These are phyloP conservation scores for Fonsecaea erecta DNA, from an alignment of 2,329 filamentous ascomycete species.

Conservation along the genomic window DNA sequence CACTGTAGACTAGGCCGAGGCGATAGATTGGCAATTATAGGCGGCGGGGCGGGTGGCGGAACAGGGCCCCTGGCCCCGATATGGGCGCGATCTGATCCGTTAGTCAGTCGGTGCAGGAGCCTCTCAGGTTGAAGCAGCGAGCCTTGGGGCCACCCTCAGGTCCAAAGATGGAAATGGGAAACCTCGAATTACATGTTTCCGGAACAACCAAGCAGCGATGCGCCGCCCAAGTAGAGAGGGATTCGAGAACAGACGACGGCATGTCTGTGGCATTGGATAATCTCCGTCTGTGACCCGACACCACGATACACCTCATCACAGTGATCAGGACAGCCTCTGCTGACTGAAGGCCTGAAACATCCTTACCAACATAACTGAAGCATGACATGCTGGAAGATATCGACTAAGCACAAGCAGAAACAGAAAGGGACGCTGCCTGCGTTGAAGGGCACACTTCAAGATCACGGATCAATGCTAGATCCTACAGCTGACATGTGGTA, in stretches of 20 bases:
- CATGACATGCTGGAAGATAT: neutral
- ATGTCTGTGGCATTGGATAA: neutral
- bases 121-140: neutral
- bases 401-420: neutral
- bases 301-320: neutral
- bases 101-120: neutral
- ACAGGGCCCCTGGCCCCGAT: too few species aligned
- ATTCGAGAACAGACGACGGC: neutral
- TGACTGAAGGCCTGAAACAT: neutral
- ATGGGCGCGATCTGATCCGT: too few species aligned
- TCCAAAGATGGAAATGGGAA: too few species aligned
- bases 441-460: neutral
- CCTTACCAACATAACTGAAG: neutral
- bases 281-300: neutral
- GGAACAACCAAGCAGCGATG: too few species aligned
- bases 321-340: neutral
- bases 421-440: neutral
- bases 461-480: neutral
- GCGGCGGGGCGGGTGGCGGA: too few species aligned
- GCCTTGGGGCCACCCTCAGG: too few species aligned
- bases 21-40: too few species aligned
- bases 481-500: constrained; percentile 12
- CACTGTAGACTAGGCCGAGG: too few species aligned
- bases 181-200: too few species aligned
- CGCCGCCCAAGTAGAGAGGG: neutral